These are phyloP conservation scores for Suillus subaureus DNA, from an alignment of 768 basidiomycete species.

Conservation along the genomic window DNA sequence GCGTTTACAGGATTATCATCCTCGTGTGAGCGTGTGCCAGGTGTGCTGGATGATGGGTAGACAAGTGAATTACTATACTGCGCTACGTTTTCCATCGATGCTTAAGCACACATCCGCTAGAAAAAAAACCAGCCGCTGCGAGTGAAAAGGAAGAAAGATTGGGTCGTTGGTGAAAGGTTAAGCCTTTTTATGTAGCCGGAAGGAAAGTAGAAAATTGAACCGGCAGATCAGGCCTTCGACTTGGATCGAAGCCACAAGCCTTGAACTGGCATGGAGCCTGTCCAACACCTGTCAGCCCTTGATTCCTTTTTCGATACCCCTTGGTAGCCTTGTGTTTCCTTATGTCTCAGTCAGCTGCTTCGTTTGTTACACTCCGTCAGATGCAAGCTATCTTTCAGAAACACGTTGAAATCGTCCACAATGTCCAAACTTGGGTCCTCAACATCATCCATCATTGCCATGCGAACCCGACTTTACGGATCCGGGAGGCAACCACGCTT, in stretches of 20 bases:
- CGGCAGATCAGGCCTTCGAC: constrained; percentile 9
- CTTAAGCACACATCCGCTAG: constrained; percentile 35
- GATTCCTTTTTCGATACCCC: constrained; percentile 13
- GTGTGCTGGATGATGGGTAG: constrained; percentile 32
- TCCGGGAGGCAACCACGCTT: constrained; percentile 18
- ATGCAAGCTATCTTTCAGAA: constrained; percentile 8
- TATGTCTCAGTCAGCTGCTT: constrained; percentile 12
- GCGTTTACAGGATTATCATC: constrained; percentile 29
- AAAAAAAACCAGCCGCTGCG: constrained; percentile 19
- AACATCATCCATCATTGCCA: constrained; percentile 13
- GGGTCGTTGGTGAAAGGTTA: constrained; percentile 30
- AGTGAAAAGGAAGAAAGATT: constrained; percentile 30
- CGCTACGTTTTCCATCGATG: constrained; percentile 40
- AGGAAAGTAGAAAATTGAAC: constrained; percentile 13
- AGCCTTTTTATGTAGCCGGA: constrained; percentile 31
- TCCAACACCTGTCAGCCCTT: constrained; percentile 14
- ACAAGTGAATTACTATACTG: constrained; percentile 35
- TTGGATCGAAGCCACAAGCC: constrained; percentile 9
- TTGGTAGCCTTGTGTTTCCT: constrained; percentile 18
- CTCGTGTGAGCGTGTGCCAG: constrained; percentile 24
- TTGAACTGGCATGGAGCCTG: not conserved
- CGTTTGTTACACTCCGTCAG: constrained; percentile 11
- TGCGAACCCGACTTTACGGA: constrained; percentile 15
- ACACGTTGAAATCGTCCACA: constrained; percentile 26
- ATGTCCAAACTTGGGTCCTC: constrained; percentile 14